These are phyloP conservation scores for Trichoderma sp. DNA, from an alignment of 2,329 filamentous ascomycete species.

Conservation along the genomic window DNA sequence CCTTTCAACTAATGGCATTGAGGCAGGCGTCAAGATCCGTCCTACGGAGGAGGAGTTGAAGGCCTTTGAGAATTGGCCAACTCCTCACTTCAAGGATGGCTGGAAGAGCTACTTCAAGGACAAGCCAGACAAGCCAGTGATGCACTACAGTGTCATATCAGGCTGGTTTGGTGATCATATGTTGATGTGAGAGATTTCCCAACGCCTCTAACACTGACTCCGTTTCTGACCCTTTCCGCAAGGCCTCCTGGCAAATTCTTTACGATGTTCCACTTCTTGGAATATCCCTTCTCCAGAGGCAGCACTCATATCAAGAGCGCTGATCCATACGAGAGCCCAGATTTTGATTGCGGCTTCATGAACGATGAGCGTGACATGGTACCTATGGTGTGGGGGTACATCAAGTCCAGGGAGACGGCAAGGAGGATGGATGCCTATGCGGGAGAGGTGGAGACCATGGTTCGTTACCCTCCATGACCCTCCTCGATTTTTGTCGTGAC, in stretches of 20 bases:
- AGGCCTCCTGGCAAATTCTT: constrained; percentile 49
- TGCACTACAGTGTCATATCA: constrained; percentile 43
- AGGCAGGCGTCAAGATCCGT: constrained; percentile 55
- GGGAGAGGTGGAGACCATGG: constrained; percentile 41
- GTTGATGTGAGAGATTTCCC: constrained; percentile 20
- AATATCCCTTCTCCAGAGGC: constrained; percentile 57
- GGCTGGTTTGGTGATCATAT: constrained; percentile 25
- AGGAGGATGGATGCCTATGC: constrained; percentile 56
- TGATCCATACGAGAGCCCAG: constrained; percentile 44
- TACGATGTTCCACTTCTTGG: constrained; percentile 54
- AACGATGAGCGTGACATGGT: constrained; percentile 58
- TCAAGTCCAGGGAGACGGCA: constrained; percentile 60
- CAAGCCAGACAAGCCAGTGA: constrained; percentile 46
- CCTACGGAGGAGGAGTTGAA: constrained; percentile 53
- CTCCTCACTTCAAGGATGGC: constrained; percentile 49
- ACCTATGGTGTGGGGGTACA: constrained; percentile 63
- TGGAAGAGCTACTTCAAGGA: constrained; percentile 54
- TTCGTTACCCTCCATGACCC: background rate
- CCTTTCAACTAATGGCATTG: constrained; percentile 48
- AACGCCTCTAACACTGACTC: background rate
- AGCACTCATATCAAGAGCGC: constrained; percentile 55
- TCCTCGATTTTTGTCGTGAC: background rate
- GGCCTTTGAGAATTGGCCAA: constrained; percentile 44
- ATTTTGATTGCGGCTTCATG: constrained; percentile 61
- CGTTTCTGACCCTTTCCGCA: background rate